Base-by-base conservation (phyloP, 768 basidiomycete species). In the Rhizopogon roseolus region DNA sequence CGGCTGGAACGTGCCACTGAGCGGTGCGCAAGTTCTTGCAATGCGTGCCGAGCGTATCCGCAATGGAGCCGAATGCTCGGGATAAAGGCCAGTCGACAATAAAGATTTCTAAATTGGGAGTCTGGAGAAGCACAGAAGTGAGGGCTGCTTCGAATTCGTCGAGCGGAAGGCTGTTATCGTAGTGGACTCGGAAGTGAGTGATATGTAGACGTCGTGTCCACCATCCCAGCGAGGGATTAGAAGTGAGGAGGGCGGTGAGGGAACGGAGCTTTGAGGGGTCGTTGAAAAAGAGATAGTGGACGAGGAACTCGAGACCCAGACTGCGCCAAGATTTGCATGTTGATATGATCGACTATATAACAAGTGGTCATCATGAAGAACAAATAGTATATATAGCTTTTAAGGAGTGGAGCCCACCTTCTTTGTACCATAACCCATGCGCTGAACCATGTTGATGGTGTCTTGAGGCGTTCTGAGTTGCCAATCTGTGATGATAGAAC, bases 131-230 rank as follows among this genome's bases (percentile, higher is more conserved):
- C 53, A 89, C 75, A 27, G 80, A 74, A 8, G 80, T 69, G 19
- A 91, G 73, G 0, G 82, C 77, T 25, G 72, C 70, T 60, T 84
- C 78, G 27, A 83, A 71, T 32, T 80, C 74, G 9, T 76, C 71
- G 60, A 80, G 70, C 6, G 76, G 74, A 2, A 73, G 66, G 5
- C 69, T 72, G 8, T 67, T 73, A 6, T 70, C 71, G 29, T 62
- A 63, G 52, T 75, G 73, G 34, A 36, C 34, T 36, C 34, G 34
- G 65, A 78, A 81, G 8, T 81, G 78, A 2, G 79, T 76, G 28
- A 90, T 71, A 52, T 91, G 88, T n/a, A 91, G 70, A n/a, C 87
- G 76, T 34, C 77, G 77, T 0, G 85, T 79, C 81, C 84, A 87
- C 84, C 85, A 86, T 5, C 87, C 87, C 1, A 85, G 67, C 0